phyloP scores from a whole-genome alignment of 1,284 basidiomycete species.

The Papiliotrema nemorosa region DNA sequence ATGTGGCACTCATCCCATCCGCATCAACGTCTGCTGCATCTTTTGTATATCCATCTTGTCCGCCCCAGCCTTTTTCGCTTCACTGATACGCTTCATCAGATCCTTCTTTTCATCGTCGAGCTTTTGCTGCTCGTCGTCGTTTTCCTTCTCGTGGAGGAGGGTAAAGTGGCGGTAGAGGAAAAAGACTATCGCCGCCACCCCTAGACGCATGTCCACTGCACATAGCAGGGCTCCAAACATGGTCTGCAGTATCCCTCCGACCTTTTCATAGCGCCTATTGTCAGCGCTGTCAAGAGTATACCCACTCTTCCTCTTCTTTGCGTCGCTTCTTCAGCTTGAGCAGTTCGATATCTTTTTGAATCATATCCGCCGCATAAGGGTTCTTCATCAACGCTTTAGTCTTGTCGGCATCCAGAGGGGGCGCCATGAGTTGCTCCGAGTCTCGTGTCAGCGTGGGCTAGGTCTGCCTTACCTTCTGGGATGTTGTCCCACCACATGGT shows the following conservation, averaged over 20 bases:
- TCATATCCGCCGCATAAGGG: conserved; percentile 28
- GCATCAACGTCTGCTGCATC: conserved; percentile 13
- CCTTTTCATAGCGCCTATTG: conserved; percentile 13
- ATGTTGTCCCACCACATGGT: conserved; percentile 43
- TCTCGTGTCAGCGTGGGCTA: conserved; percentile 13
- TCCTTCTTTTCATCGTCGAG: conserved; percentile 34
- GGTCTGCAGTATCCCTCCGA: conserved; percentile 9
- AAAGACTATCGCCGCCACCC: conserved; percentile 27
- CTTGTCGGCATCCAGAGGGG: conserved; percentile 31
- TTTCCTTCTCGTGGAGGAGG: conserved; percentile 15
- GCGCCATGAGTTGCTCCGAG: conserved; percentile 34
- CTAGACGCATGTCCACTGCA: conserved; percentile 11
- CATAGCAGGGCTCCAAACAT: conserved; percentile 5
- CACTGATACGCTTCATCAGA: conserved; percentile 20
- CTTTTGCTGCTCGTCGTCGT: conserved; percentile 14
- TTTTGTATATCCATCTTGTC: conserved; percentile 8
- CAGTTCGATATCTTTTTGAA: conserved; percentile 33
- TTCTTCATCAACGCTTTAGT: conserved; percentile 28
- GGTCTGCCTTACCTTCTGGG: conserved; percentile 25
- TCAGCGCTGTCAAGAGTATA: conserved; percentile 1
- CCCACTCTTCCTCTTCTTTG: conserved; percentile 36
- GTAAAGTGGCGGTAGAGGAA: conserved; percentile 39
- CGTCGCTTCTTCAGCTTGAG: conserved; percentile 31
- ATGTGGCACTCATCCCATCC: conserved; percentile 2
- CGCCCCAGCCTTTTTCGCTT: conserved; percentile 28